A percentile compares a stretch with the other conserved stretches of the same genome.
phyloP scores from a whole-genome alignment of 2,329 filamentous ascomycete genomes.

The Sporothrix pallida region DNA sequence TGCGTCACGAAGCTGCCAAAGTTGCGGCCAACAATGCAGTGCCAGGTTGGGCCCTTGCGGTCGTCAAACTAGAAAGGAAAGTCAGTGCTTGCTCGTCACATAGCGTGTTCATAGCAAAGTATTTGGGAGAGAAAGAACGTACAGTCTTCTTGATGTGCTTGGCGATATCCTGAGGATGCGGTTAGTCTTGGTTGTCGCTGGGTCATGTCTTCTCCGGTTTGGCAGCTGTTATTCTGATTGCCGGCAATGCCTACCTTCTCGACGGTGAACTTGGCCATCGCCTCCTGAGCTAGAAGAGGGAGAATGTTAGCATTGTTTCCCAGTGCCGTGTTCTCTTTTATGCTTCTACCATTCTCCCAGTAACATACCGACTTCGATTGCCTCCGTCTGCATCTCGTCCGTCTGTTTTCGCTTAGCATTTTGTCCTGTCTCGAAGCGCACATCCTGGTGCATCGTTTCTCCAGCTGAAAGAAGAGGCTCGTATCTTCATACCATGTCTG shows the following conservation, averaged over 20 bases:
- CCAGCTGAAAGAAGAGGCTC: not conserved
- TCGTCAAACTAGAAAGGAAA: constrained; percentile 76
- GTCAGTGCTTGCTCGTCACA: not conserved
- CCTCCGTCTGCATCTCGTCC: constrained; percentile 96
- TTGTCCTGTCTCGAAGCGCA: not conserved
- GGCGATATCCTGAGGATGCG: constrained; percentile 75
- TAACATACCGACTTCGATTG: constrained; percentile 88
- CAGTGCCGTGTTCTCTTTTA: too few species aligned
- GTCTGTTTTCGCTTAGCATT: constrained; percentile 60
- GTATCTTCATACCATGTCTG: constrained; percentile 79
- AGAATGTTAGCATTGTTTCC: not conserved
- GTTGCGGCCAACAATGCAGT: constrained; percentile 97
- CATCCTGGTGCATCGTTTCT: not conserved
- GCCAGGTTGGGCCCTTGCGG: constrained; percentile 97
- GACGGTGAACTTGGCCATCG: constrained; percentile 67
- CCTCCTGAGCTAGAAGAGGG: constrained; percentile 59
- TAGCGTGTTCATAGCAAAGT: constrained; percentile 12
- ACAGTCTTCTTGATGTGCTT: constrained; percentile 96
- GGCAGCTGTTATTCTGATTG: not conserved
- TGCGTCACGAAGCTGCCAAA: constrained; percentile 99
- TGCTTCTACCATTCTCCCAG: not conserved
- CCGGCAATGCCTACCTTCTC: constrained; percentile 56
- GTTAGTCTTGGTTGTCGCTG: constrained; percentile 3
- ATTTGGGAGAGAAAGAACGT: constrained; percentile 40
- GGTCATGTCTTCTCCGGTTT: not conserved